A percentile compares a stretch with the other conserved stretches of the same genome.
Evolutionary conservation across 2,329 filamentous ascomycete genomes (phyloP).

Genomic region (Elsinoe necatrix): DNA sequence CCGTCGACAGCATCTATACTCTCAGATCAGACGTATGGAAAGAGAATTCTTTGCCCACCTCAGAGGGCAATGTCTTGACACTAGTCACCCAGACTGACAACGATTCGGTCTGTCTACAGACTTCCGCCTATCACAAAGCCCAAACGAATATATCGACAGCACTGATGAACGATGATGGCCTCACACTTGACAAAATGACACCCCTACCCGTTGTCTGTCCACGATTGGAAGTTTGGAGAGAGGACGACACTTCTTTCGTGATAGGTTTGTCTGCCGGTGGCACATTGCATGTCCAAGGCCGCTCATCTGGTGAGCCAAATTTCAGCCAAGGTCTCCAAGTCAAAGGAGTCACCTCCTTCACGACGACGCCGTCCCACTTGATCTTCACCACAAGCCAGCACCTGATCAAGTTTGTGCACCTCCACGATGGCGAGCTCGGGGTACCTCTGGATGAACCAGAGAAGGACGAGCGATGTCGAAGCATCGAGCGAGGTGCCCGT

Average conservation of each 20-base stretch:
- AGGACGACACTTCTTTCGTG: slow-evolving; percentile 33
- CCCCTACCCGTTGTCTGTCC: slow-evolving; percentile 23
- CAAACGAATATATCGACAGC: neutral
- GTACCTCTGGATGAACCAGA: slow-evolving; percentile 83
- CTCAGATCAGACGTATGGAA: neutral
- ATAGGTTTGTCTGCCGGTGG: slow-evolving; percentile 68
- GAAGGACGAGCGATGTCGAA: slow-evolving; percentile 83
- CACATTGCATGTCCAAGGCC: slow-evolving; percentile 55
- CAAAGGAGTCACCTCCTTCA: slow-evolving; percentile 87
- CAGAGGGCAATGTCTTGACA: neutral
- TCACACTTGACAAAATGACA: neutral
- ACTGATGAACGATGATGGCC: neutral
- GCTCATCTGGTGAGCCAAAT: slow-evolving; percentile 17
- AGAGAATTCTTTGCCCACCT: neutral
- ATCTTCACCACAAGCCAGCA: slow-evolving; percentile 90
- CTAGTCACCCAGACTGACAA: slow-evolving; percentile 16
- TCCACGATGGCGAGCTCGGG: slow-evolving; percentile 61
- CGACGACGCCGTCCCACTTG: slow-evolving; percentile 71
- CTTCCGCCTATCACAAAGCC: slow-evolving; percentile 5
- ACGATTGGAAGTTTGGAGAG: slow-evolving; percentile 27
- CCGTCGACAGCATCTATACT: slow-evolving; percentile 20
- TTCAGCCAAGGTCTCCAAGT: slow-evolving; percentile 59
- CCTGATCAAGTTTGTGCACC: slow-evolving; percentile 86
- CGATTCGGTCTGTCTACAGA: slow-evolving; percentile 22
- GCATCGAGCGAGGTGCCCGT: slow-evolving; percentile 78